A percentile compares a stretch with the other conserved stretches of the same genome.
These are phyloP conservation scores for Saturnispora sekii DNA, from an alignment of 805 yeast genomes.

Conservation along the genomic window DNA sequence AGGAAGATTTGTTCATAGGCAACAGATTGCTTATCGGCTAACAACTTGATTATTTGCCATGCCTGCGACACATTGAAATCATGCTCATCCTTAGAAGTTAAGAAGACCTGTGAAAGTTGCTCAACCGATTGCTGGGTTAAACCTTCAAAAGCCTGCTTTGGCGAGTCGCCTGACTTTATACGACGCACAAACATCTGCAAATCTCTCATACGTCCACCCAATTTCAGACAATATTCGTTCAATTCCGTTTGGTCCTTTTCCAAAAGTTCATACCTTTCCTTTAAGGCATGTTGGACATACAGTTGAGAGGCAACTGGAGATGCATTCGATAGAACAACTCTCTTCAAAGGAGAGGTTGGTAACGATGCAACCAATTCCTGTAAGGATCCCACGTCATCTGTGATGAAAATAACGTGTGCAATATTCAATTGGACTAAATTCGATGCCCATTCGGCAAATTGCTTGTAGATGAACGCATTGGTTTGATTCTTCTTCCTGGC, in stretches of 20 bases:
- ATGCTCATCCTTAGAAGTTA: constrained; percentile 28
- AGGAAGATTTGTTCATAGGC: constrained; percentile 42
- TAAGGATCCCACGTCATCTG: constrained; percentile 74
- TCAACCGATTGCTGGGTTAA: constrained; percentile 81
- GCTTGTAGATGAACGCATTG: constrained; percentile 59
- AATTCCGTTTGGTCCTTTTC: constrained; percentile 30
- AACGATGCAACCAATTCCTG: constrained; percentile 59
- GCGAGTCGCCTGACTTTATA: constrained; percentile 78
- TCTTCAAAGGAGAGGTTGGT: constrained; percentile 81
- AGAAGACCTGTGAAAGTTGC: constrained; percentile 76
- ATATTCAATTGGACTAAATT: constrained; percentile 61
- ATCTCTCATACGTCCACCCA: constrained; percentile 95
- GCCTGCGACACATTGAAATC: constrained; percentile 73
- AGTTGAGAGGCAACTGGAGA: constrained; percentile 55
- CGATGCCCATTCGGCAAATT: constrained; percentile 85
- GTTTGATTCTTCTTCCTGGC: constrained; percentile 44
- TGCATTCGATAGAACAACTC: constrained; percentile 72
- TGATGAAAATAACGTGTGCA: constrained; percentile 84
- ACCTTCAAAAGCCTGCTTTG: constrained; percentile 63
- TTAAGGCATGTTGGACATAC: constrained; percentile 55
- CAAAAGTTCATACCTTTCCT: constrained; percentile 6
- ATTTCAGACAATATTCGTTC: constrained; percentile 52
- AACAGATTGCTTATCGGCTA: constrained; percentile 42
- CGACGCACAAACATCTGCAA: constrained; percentile 85
- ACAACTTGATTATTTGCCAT: constrained; percentile 67